Percentiles rank a stretch among this genome's conserved stretches.
These are phyloP conservation scores for Diaporthe amygdali DNA, from an alignment of 2,329 filamentous ascomycete species.

Conservation along the genomic window DNA sequence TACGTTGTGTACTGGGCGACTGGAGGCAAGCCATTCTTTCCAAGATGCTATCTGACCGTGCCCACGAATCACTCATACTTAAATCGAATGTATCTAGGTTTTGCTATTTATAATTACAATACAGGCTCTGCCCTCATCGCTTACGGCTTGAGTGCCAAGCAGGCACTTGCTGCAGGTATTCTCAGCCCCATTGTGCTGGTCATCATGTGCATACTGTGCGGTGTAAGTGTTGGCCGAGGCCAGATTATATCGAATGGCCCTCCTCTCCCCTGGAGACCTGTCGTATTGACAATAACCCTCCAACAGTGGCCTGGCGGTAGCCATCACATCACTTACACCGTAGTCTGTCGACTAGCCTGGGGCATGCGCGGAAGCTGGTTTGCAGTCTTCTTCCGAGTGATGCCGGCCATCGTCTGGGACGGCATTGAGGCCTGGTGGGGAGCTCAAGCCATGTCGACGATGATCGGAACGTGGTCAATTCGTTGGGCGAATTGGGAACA, in stretches of 20 bases:
- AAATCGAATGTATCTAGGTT: not conserved
- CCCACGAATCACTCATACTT: not conserved
- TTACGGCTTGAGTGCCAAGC: slow-evolving; percentile 18
- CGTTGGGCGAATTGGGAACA: not conserved
- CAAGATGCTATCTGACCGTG: not conserved
- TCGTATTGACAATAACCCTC: not conserved
- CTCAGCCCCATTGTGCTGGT: slow-evolving; percentile 15
- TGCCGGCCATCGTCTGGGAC: slow-evolving; percentile 19
- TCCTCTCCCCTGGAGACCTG: not conserved
- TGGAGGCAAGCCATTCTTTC: not conserved
- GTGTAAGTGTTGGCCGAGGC: not conserved
- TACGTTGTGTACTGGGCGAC: slow-evolving; percentile 21
- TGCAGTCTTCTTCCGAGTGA: slow-evolving; percentile 17
- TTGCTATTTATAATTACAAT: slow-evolving; percentile 22
- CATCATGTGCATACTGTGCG: slow-evolving; percentile 15
- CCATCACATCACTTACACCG: slow-evolving; percentile 18
- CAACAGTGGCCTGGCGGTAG: slow-evolving; percentile 16
- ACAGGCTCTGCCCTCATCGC: slow-evolving; percentile 17
- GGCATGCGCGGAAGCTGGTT: slow-evolving; percentile 19
- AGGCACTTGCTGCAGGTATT: slow-evolving; percentile 12
- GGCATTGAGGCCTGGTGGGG: slow-evolving; percentile 21
- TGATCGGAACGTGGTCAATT: slow-evolving; percentile 17
- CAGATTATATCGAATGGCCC: not conserved
- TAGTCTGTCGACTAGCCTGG: slow-evolving; percentile 1
- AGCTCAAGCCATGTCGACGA: slow-evolving; percentile 11